phyloP scores from a whole-genome alignment of 2,329 filamentous ascomycete genomes.

The Chaetothyriales sp. region DNA sequence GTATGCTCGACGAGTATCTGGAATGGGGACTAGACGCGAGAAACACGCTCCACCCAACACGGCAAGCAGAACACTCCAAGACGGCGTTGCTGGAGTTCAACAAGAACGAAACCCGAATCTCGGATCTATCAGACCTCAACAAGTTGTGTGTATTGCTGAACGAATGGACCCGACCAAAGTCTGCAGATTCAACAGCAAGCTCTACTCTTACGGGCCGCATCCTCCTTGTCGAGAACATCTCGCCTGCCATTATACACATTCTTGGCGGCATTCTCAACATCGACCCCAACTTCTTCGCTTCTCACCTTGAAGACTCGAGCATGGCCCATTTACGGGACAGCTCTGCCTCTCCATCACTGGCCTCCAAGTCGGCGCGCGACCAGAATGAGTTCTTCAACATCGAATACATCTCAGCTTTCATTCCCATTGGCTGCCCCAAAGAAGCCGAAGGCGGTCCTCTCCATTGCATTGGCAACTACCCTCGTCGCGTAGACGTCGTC shows the following conservation, averaged over 20 bases:
- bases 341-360: constrained; percentile 8
- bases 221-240: constrained; percentile 15
- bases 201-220: constrained; percentile 9
- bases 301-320: constrained; percentile 9
- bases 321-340: constrained; percentile 7
- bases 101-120: constrained; percentile 10
- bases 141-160: constrained; percentile 12
- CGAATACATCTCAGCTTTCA: constrained; percentile 13
- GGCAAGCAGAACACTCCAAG: constrained; percentile 9
- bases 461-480: constrained; percentile 15
- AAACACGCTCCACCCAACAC: constrained; percentile 2
- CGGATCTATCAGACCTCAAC: constrained; percentile 12
- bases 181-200: constrained; percentile 4
- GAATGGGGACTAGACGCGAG: constrained; percentile 11
- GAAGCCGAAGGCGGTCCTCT: constrained; percentile 15
- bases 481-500: constrained; percentile 12
- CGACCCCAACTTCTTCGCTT: constrained; percentile 14
- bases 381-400: constrained; percentile 13
- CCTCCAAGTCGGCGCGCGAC: constrained; percentile 9
- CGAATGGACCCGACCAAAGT: constrained; percentile 13
- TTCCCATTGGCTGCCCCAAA: constrained; percentile 10
- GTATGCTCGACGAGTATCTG: constrained; percentile 12
- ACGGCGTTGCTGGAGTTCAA: constrained; percentile 13
- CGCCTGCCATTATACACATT: constrained; percentile 12
- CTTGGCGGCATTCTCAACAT: constrained; percentile 14